These are phyloP conservation scores for Tremella mesenterica DNA, from an alignment of 768 basidiomycete genomes.

Conservation along the genomic window DNA sequence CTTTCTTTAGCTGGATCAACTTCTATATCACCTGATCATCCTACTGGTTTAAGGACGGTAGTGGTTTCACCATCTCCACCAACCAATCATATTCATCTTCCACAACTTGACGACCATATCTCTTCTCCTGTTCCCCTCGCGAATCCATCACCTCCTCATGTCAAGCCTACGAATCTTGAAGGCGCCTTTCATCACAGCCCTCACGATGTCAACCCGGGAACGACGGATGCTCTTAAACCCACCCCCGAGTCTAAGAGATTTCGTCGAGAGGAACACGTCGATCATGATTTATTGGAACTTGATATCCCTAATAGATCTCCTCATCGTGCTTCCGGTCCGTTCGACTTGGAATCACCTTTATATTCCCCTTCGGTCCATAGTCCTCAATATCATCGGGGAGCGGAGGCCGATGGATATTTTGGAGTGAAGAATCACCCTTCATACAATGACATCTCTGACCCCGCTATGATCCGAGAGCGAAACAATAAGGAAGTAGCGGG, in stretches of 20 bases:
- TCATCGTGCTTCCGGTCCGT: conserved; percentile 26
- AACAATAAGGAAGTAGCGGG: no score
- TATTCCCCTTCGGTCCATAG: conserved; percentile 18
- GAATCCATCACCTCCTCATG: no score
- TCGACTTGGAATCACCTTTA: conserved; percentile 32
- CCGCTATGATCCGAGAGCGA: background rate
- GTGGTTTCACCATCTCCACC: conserved; percentile 29
- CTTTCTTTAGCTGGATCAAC: conserved; percentile 9
- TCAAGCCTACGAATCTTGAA: no score
- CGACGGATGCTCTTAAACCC: background rate
- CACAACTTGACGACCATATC: background rate
- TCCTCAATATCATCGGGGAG: no score
- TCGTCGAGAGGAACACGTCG: no score
- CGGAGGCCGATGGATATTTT: no score
- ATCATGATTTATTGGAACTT: background rate
- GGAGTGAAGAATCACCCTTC: no score
- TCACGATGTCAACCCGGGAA: background rate
- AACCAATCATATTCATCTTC: background rate
- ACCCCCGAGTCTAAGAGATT: no score
- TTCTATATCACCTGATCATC: background rate
- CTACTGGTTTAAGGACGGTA: conserved; percentile 10
- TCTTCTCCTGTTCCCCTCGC: no score
- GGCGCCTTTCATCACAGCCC: no score
- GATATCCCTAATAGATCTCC: background rate
- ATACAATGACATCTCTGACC: background rate